phyloP scores from a whole-genome alignment of 148 eudicot genomes.

The Nepenthes mirabilis region DNA sequence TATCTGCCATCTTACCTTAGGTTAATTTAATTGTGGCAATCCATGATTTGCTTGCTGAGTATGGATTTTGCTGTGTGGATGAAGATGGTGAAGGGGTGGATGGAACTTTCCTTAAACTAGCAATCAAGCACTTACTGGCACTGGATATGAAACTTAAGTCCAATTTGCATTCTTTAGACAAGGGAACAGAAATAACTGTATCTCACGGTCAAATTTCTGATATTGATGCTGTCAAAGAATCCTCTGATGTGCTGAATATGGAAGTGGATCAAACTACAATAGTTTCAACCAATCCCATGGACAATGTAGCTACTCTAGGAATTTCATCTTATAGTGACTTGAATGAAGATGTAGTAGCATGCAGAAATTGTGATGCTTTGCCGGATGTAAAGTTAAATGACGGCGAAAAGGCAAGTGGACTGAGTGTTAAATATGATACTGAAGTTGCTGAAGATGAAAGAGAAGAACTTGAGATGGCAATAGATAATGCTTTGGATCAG shows the following conservation, averaged over 20 bases:
- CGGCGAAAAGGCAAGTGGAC: slow-evolving; percentile 25
- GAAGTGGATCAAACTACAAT: slow-evolving; percentile 8
- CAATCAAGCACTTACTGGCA: slow-evolving; percentile 77
- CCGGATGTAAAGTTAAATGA: slow-evolving; percentile 11
- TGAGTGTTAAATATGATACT: slow-evolving; percentile 17
- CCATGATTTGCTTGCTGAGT: slow-evolving; percentile 94
- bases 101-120: slow-evolving; percentile 91
- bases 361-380: slow-evolving; percentile 11
- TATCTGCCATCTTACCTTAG: slow-evolving; percentile 25
- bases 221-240: slow-evolving; percentile 16
- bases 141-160: slow-evolving; percentile 87
- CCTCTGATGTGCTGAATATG: slow-evolving; percentile 19
- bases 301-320: slow-evolving; percentile 16
- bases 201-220: slow-evolving; percentile 22
- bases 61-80: slow-evolving; percentile 76
- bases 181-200: slow-evolving; percentile 27
- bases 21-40: slow-evolving; percentile 65
- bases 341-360: slow-evolving; percentile 13
- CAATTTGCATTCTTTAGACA: slow-evolving; percentile 26
- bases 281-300: slow-evolving; percentile 10
- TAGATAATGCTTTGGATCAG: slow-evolving; percentile 90
- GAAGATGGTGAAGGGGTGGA: slow-evolving; percentile 81
- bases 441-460: slow-evolving; percentile 69
- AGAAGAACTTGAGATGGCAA: slow-evolving; percentile 83
- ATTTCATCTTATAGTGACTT: slow-evolving; percentile 17